A percentile compares a stretch with the other conserved stretches of the same genome.
phyloP scores from a whole-genome alignment of 805 yeast genomes.

The Metschnikowia anglica region DNA sequence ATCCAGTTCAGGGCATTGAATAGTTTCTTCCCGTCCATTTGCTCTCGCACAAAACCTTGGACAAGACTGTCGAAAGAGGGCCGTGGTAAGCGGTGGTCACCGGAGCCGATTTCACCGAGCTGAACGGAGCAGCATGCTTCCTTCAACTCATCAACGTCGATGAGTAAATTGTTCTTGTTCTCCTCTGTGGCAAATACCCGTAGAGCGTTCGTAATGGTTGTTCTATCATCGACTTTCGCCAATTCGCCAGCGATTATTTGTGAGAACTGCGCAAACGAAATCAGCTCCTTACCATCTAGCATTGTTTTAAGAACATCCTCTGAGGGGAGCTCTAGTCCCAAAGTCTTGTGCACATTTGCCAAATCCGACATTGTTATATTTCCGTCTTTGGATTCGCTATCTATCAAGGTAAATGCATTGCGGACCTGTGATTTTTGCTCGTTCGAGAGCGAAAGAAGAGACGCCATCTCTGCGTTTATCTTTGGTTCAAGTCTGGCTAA shows the following conservation, averaged over 20 bases:
- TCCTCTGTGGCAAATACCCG: slow-evolving; percentile 46
- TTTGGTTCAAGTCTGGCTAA: no score
- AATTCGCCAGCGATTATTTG: slow-evolving; percentile 59
- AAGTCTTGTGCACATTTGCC: slow-evolving; percentile 47
- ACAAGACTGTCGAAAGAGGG: slow-evolving; percentile 52
- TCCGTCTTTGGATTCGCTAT: slow-evolving; percentile 75
- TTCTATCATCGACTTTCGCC: slow-evolving; percentile 51
- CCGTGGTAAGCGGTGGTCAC: slow-evolving; percentile 42
- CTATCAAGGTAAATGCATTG: slow-evolving; percentile 76
- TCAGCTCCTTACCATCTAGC: slow-evolving; percentile 45
- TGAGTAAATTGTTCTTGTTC: slow-evolving; percentile 35
- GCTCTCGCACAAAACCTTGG: slow-evolving; percentile 54
- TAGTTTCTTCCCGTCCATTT: slow-evolving; percentile 54
- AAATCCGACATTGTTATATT: slow-evolving; percentile 56
- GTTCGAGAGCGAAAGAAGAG: slow-evolving; percentile 48
- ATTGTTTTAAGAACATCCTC: slow-evolving; percentile 48
- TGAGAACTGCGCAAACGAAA: slow-evolving; percentile 66
- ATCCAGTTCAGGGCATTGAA: slow-evolving; percentile 67
- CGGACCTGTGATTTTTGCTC: slow-evolving; percentile 65
- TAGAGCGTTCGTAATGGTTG: slow-evolving; percentile 56
- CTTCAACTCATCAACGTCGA: slow-evolving; percentile 50
- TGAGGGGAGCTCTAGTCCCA: slow-evolving; percentile 48
- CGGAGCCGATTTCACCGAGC: slow-evolving; percentile 47
- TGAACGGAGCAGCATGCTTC: slow-evolving; percentile 48
- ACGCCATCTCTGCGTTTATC: slow-evolving; percentile 9